These are phyloP conservation scores for Trametes maxima DNA, from an alignment of 768 basidiomycete species.

Conservation along the genomic window DNA sequence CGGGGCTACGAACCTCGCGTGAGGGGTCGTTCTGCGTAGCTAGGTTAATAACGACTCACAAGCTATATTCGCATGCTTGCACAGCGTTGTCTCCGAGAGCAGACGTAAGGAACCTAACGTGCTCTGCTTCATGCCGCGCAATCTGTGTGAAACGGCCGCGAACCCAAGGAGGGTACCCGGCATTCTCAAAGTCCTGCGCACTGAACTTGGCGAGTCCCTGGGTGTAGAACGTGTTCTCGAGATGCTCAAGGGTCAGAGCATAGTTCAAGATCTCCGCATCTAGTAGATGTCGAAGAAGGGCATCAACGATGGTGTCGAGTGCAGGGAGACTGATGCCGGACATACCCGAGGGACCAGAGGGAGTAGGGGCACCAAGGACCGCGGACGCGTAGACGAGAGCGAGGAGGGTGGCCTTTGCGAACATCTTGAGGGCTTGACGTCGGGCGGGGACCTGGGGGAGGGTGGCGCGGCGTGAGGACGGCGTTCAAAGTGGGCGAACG, in stretches of 20 bases:
- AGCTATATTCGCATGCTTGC: slow-evolving; percentile 60
- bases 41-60: slow-evolving; percentile 41
- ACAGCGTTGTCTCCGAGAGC: slow-evolving; percentile 49
- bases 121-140: slow-evolving; percentile 52
- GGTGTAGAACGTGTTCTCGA: slow-evolving; percentile 50
- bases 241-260: slow-evolving; percentile 50
- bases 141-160: slow-evolving; percentile 55
- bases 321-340: background rate
- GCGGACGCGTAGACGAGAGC: slow-evolving; percentile 20
- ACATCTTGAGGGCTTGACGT: slow-evolving; percentile 8
- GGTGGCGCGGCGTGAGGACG: no score
- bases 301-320: background rate
- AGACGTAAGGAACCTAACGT: slow-evolving; percentile 53
- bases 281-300: background rate
- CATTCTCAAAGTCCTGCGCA: slow-evolving; percentile 45
- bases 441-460: no score
- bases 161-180: slow-evolving; percentile 52
- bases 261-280: slow-evolving; percentile 44
- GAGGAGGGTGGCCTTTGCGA: slow-evolving; percentile 13
- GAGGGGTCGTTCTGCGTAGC: background rate
- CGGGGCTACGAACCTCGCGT: slow-evolving; percentile 34
- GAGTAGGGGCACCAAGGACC: slow-evolving; percentile 22
- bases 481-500: no score
- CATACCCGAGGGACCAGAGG: slow-evolving; percentile 7
- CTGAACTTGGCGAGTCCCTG: slow-evolving; percentile 48